Base-by-base conservation (phyloP, 306 rosid species). In the Gleditsia sinensis region DNA sequence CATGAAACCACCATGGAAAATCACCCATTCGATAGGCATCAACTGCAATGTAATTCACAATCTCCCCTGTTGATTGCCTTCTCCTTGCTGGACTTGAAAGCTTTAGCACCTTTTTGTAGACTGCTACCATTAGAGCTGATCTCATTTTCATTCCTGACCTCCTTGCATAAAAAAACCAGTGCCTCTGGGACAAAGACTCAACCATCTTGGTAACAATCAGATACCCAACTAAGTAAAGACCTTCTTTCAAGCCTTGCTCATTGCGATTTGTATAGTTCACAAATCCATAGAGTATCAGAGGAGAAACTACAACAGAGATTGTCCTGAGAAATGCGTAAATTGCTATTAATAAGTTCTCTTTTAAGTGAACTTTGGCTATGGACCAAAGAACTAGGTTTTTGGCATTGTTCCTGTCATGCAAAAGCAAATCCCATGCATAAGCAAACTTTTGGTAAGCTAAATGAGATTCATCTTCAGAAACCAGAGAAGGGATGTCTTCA, bases 21-120 rank as follows among this genome's bases (percentile, higher is more conserved):
- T 86, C 88, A 1, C 90, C 88, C 88, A 83, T 78, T 55, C 86
- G 65, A 33, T 86, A 86, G 7, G 88, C 86, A 83, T 83, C 90
- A 49, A 86, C 84, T 20, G 84, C 86, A 4, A 86, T 83, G 43
- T 86, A 86, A 21, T 83, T 83, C 61, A 79, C 90, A 50, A 86
- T 81, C 63, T 86, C 90, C 19, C 86, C 90, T 1, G 88, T 62
- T 45, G 88, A 83, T 68, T 86, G 88, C 40, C 81, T 83, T 54
- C 20, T 83, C 53, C 83, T 79, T 32, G 81, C 84, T 11, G 65
- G 59, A 54, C 79, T 78, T 6, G 90, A 83, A 49, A 86, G 86
- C 74, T 78, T 83, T 42, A 81, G 75, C 79, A 71, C 78, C 79
- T 86, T 86, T 36, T 67, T 55, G 33, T 86, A 83, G 45, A 83